These are phyloP conservation scores for Phylloporus scabripes DNA, from an alignment of 768 basidiomycete genomes.

Conservation along the genomic window DNA sequence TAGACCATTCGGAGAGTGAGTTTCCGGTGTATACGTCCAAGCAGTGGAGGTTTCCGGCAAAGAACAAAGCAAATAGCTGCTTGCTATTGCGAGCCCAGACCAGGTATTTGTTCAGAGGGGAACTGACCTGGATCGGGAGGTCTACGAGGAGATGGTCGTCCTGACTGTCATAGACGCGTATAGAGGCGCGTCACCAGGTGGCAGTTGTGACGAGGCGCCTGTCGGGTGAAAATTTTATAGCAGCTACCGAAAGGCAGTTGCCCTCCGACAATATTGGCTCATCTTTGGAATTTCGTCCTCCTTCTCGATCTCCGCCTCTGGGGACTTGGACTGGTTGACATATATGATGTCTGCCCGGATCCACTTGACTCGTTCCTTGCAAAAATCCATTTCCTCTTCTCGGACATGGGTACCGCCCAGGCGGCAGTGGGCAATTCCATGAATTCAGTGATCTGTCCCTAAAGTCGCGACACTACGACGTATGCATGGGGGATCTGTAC, in stretches of 20 bases:
- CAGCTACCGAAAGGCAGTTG: too few species aligned
- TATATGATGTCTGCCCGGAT: background rate
- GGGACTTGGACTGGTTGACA: background rate
- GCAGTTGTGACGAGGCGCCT: too few species aligned
- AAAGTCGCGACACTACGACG: background rate
- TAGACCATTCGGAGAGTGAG: background rate
- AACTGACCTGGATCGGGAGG: background rate
- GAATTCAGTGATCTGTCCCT: background rate
- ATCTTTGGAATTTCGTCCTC: background rate
- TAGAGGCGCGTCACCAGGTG: too few species aligned
- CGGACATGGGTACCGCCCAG: background rate
- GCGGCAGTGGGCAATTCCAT: background rate
- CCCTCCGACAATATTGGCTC: too few species aligned
- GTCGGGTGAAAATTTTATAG: too few species aligned
- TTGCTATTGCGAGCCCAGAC: background rate
- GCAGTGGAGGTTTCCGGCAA: background rate
- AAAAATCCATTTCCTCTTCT: background rate
- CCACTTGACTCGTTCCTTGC: background rate
- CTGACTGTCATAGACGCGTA: background rate
- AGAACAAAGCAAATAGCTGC: background rate
- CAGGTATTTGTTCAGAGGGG: background rate
- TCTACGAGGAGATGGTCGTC: background rate
- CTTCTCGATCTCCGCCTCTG: background rate
- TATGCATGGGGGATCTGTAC: background rate
- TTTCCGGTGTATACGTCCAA: background rate